Evolutionary conservation across 2,329 filamentous ascomycete species (phyloP), one percentile per base, ranked within the genome.

Genomic region (Curvularia sp.): DNA sequence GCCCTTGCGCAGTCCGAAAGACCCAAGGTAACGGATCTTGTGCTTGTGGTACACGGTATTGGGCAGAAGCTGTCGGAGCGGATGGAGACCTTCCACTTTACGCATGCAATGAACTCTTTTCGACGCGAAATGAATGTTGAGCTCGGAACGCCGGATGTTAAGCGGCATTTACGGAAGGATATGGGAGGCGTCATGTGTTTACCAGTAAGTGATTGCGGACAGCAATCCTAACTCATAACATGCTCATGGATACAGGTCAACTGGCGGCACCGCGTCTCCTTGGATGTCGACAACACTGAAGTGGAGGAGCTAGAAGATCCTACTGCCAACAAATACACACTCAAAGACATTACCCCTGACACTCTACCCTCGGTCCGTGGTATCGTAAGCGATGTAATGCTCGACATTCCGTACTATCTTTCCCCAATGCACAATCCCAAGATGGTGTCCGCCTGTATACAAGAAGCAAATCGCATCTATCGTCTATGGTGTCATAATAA

Each of bases 401-500:
- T 98, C 49, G 95, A 99, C 74, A 94, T 99, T 49, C 95, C 95
- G 0, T 98, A 97, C 74, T 99, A 98, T 79, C 89, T 99, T 79
- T 98, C 94, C 0, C 91, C 96, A 58, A 71, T 77, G 55, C 94
- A 98, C 78, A 97, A 98, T 71, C 86, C 89, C 3, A 97, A 93
- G 76, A 98, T 99, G 93, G 90, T 97, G 49, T 85, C 89, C 42
- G 93, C 95, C 1, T 88, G 97, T 47, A 89, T 96, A 39, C 85
- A 85, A 57, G 95, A 99, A 79, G 94, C 95, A 7, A 99, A 99
- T 71, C 87, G 94, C 5, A 91, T 99, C n/a, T 98, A 97, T 74
- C 87, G 91, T 18, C 83, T 98, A 1, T 99, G 95, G 95, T 97
- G 93, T 72, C 84, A 85, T 46, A 97, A 98, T 73, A 98, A 99